phyloP scores from a whole-genome alignment of 257 asterid genomes.

The Solanum pinnatisectum region DNA sequence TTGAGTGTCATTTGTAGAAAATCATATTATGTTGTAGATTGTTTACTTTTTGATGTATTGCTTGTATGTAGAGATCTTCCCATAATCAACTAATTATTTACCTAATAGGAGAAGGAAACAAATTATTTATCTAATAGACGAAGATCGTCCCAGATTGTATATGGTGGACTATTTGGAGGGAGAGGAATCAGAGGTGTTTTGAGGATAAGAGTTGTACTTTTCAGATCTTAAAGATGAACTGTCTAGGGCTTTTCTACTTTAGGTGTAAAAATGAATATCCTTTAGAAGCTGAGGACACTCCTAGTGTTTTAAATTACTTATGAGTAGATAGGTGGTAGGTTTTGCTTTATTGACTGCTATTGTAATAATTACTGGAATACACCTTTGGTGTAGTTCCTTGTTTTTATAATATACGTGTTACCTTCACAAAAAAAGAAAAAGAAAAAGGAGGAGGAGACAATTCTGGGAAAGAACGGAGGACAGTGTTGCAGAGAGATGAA shows the following conservation, averaged over 20 bases:
- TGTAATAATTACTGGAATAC: neutral
- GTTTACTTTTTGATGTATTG: neutral
- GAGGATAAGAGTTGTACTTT: neutral
- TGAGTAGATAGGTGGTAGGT: neutral
- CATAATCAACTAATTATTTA: neutral
- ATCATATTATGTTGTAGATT: neutral
- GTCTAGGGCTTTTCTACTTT: neutral
- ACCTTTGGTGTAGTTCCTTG: neutral
- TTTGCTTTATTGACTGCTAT: neutral
- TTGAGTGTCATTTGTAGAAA: neutral
- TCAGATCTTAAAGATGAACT: neutral
- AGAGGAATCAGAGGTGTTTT: neutral
- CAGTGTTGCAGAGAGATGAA: neutral
- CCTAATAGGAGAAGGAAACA: neutral
- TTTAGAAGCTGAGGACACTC: neutral
- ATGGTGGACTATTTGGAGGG: neutral
- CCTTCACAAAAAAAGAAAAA: neutral
- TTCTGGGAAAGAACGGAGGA: neutral
- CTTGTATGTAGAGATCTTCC: neutral
- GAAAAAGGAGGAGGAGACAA: neutral
- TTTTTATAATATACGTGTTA: neutral
- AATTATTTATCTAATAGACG: neutral
- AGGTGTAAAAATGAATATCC: neutral
- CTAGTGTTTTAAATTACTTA: neutral
- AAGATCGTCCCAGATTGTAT: neutral